These are phyloP conservation scores for Chytriomyces hyalinus DNA, from an alignment of 192 early-diverging fungal species.

Conservation along the genomic window DNA sequence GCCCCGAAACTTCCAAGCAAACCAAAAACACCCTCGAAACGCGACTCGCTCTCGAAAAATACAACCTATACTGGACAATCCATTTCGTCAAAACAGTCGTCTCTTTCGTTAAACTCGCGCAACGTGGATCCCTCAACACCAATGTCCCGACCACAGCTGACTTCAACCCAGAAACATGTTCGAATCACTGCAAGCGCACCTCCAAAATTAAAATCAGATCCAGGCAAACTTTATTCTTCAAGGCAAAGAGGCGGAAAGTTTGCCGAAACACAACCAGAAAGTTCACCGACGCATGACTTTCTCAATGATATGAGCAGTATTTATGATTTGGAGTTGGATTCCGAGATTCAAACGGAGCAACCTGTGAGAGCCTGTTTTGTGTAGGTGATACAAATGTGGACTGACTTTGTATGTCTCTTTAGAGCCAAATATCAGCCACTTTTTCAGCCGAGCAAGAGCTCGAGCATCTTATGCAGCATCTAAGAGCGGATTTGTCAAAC, in stretches of 20 bases:
- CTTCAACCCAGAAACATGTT: background rate
- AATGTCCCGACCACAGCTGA: background rate
- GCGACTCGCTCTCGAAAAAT: background rate
- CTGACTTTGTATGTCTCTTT: too few species aligned
- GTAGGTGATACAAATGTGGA: too few species aligned
- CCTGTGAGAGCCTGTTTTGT: too few species aligned
- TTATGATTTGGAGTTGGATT: too few species aligned
- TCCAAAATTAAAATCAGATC: background rate
- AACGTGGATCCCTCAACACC: background rate
- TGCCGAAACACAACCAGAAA: too few species aligned
- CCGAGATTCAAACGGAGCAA: too few species aligned
- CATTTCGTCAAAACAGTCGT: background rate
- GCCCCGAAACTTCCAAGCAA: slow-evolving; percentile 1
- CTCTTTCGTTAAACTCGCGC: background rate
- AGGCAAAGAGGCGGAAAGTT: too few species aligned
- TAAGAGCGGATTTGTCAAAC: slow-evolving; percentile 10
- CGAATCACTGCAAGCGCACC: background rate
- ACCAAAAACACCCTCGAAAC: background rate
- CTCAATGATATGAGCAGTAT: too few species aligned
- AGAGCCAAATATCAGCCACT: background rate
- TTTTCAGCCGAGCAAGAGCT: slow-evolving; percentile 18
- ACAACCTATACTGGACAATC: background rate
- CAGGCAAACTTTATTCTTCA: background rate
- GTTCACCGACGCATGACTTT: too few species aligned
- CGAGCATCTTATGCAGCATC: slow-evolving; percentile 17